Conservation (phyloP, 768 basidiomycete genomes). For the Phylloporus sp. region DNA sequence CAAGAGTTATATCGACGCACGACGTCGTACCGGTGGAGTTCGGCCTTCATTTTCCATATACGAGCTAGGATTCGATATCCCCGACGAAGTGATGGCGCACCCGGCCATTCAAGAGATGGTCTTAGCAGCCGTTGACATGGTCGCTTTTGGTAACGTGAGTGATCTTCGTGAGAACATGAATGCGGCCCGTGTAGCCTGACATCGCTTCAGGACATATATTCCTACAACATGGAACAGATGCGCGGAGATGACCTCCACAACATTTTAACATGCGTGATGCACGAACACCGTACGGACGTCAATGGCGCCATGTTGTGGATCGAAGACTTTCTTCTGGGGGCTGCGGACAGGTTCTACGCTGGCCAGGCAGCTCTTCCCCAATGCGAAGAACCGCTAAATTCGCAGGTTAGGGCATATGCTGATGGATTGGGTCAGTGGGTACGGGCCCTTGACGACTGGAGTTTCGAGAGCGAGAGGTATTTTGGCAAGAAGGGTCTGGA, state of each 20-base stretch:
- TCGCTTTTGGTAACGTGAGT: conserved; percentile 33
- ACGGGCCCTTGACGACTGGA: conserved; percentile 46
- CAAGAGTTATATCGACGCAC: conserved; percentile 42
- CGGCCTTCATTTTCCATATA: conserved; percentile 36
- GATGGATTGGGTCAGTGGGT: conserved; percentile 49
- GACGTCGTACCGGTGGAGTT: conserved; percentile 39
- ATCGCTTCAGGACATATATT: conserved; percentile 22
- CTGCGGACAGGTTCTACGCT: conserved; percentile 1
- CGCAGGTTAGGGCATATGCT: conserved; percentile 37
- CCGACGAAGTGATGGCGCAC: conserved; percentile 39
- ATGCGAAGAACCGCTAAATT: conserved; percentile 39
- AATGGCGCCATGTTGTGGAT: conserved; percentile 12
- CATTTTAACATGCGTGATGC: conserved; percentile 48
- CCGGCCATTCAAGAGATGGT: conserved; percentile 33
- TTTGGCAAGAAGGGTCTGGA: conserved; percentile 33
- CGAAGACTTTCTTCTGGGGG: neutral
- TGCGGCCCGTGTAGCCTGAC: no score
- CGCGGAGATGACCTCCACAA: conserved; percentile 29
- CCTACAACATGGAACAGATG: conserved; percentile 33
- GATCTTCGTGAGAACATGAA: neutral
- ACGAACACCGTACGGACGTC: conserved; percentile 24
- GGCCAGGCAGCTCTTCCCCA: conserved; percentile 28
- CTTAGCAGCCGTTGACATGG: conserved; percentile 28
- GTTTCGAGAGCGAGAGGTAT: conserved; percentile 42
- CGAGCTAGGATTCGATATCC: conserved; percentile 32